These are phyloP conservation scores for Russula emetica DNA, from an alignment of 768 basidiomycete genomes.

Conservation along the genomic window DNA sequence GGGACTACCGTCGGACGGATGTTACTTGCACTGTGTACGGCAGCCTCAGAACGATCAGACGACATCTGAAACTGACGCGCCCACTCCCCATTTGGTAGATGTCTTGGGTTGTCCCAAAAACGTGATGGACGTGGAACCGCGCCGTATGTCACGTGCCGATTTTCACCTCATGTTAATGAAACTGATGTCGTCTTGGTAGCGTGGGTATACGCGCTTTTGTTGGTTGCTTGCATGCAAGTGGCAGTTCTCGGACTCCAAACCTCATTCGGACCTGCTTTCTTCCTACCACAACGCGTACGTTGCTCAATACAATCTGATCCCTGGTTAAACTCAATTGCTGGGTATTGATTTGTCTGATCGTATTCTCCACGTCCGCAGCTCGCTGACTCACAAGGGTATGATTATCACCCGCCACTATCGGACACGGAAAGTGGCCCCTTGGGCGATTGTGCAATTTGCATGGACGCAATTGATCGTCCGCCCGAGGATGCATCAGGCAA, in stretches of 20 bases:
- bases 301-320: background rate
- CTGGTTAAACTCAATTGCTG: background rate
- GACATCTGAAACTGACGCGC: constrained; percentile 10
- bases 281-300: constrained; percentile 43
- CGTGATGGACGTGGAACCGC: constrained; percentile 74
- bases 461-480: constrained; percentile 64
- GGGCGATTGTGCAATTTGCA: constrained; percentile 90
- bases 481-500: constrained; percentile 38
- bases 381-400: constrained; percentile 56
- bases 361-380: constrained; percentile 42
- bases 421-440: constrained; percentile 73
- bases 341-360: background rate
- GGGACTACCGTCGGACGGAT: constrained; percentile 72
- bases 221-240: constrained; percentile 61
- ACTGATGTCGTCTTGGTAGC: constrained; percentile 36
- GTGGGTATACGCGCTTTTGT: constrained; percentile 60
- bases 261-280: constrained; percentile 73
- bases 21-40: constrained; percentile 70
- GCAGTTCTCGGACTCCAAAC: constrained; percentile 67
- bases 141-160: constrained; percentile 41
- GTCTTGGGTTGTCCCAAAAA: constrained; percentile 81
- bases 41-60: constrained; percentile 11
- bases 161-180: constrained; percentile 2
- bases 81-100: constrained; percentile 44
- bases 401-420: constrained; percentile 79